Base-by-base conservation (phyloP, 768 basidiomycete species). In the Suillus variegatus region DNA sequence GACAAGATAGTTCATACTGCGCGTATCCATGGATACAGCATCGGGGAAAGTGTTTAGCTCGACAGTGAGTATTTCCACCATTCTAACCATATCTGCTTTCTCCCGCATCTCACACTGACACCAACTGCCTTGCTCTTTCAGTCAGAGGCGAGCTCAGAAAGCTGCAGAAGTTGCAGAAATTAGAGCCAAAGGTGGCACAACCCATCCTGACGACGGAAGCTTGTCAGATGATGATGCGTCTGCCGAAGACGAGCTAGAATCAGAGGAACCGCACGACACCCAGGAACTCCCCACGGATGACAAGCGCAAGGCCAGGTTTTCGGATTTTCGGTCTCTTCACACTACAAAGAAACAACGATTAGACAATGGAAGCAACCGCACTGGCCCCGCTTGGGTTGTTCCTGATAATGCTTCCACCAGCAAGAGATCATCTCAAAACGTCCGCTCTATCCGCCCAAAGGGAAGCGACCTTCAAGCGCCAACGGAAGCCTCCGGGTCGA, bases 1-100 rank as follows among this genome's bases (percentile, higher is more conserved):
- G 92, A 49, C 91, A 92, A 73, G 91, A 93, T 69, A 87, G 86
- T 66, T 85, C 86, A 12, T 93, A 89, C 73, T 93, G 91, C 68
- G 89, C 91, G 61, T 91, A 92, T 72, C 91, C 92, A 46, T 93
- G 91, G 92, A 73, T 87, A 65, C 89, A 91, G 77, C 92, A 93
- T 75, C 84, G 89, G 22, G 84, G 82, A 32, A 93, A 92, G 75
- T 93, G 92, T 78, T 73, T 91, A 54, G 84, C 86, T n/a, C 77
- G 90, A 71, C 82, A 86, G 91, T 92, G 74, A 72, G 87, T 86
- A 49, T 41, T 60, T 56, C 25, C 40, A 38, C 38, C 38, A 28
- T 65, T 62, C 55, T 60, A 64, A 76, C 67, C 64, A 62, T 18
- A 13, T 43, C 25, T 43, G 2, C 46, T 55, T 64, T 61, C 58